Evolutionary conservation across 441 rosid species (phyloP).

Genomic region (Erysimum cheiri): DNA sequence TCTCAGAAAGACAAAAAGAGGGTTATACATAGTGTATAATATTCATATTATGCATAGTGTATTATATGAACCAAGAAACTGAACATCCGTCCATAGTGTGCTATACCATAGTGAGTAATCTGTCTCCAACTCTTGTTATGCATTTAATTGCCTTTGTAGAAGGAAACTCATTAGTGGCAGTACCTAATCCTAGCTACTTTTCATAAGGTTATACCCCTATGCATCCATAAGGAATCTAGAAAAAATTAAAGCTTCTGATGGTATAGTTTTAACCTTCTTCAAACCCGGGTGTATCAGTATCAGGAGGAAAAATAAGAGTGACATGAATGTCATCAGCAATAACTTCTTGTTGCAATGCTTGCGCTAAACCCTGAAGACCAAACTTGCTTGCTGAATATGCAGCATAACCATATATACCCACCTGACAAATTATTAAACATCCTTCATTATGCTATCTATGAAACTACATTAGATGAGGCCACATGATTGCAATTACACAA

Average conservation of each 20-base stretch:
- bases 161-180: neutral
- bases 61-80: constrained; percentile 14
- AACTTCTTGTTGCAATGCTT: constrained; percentile 93
- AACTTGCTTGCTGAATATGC: constrained; percentile 90
- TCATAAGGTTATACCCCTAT: constrained; percentile 6
- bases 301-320: constrained; percentile 81
- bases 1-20: neutral
- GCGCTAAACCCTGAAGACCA: constrained; percentile 95
- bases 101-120: neutral
- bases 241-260: neutral
- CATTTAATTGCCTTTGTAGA: constrained; percentile 12
- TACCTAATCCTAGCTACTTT: constrained; percentile 26
- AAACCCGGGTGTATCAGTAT: constrained; percentile 86
- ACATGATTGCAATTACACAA: constrained; percentile 8
- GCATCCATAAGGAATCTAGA: neutral
- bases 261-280: constrained; percentile 59
- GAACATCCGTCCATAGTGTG: neutral
- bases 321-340: constrained; percentile 80
- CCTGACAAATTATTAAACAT: constrained; percentile 45
- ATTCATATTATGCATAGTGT: no score
- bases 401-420: constrained; percentile 92
- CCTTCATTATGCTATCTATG: neutral
- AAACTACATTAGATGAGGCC: neutral
- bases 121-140: constrained; percentile 5
- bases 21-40: no score